Evolutionary conservation across 345 rosid species (phyloP).

Genomic region (Corymbia maculata): DNA sequence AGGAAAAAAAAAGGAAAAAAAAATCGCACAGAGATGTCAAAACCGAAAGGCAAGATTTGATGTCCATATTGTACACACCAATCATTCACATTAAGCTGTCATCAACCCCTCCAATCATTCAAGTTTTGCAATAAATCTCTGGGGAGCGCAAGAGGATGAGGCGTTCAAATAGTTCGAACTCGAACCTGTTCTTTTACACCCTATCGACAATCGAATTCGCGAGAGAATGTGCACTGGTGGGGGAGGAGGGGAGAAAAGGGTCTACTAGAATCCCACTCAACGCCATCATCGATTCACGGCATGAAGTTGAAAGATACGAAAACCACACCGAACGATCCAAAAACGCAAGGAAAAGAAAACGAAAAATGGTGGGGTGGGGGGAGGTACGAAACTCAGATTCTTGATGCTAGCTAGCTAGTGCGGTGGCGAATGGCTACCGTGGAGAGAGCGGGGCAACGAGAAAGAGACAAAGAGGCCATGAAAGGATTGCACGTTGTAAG

Average conservation of each 20-base stretch:
- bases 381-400: too few relatives aligned
- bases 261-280: not conserved
- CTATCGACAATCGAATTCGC: not conserved
- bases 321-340: not conserved
- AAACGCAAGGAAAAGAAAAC: not conserved
- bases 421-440: too few relatives aligned
- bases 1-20: not conserved
- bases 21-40: not conserved
- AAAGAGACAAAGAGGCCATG: not conserved
- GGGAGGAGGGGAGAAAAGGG: not conserved
- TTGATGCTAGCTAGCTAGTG: too few relatives aligned
- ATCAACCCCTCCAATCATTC: not conserved
- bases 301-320: not conserved
- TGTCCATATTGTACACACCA: not conserved
- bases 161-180: not conserved
- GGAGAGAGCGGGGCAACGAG: not conserved
- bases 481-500: not conserved
- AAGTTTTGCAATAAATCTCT: not conserved
- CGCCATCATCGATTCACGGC: not conserved
- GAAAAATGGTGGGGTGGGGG: too few relatives aligned
- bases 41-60: not conserved
- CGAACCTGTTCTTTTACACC: not conserved
- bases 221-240: not conserved
- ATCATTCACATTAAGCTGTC: not conserved
- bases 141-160: not conserved